These are phyloP conservation scores for Pseudogymnoascus sp. DNA, from an alignment of 2,329 filamentous ascomycete genomes.

Conservation along the genomic window DNA sequence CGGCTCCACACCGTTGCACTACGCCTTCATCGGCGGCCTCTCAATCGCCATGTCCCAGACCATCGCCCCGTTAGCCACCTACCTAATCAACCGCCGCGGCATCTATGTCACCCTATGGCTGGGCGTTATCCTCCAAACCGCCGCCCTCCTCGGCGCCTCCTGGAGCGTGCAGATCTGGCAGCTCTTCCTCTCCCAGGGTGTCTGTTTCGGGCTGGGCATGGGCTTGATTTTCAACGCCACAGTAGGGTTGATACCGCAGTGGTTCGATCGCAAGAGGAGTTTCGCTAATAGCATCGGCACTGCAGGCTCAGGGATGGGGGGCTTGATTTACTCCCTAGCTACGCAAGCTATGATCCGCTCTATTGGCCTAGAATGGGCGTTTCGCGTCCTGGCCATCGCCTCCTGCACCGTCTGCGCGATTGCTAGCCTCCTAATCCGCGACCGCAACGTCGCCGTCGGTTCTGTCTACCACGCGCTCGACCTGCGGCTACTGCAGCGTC, in stretches of 20 bases:
- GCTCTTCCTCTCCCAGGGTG: slow-evolving; percentile 63
- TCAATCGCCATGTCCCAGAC: slow-evolving; percentile 58
- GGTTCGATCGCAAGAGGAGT: slow-evolving; percentile 49
- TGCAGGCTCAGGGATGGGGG: slow-evolving; percentile 46
- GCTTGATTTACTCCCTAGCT: slow-evolving; percentile 45
- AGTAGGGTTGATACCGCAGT: slow-evolving; percentile 51
- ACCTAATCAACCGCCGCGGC: slow-evolving; percentile 53
- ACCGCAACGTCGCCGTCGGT: background rate
- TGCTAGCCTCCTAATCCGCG: background rate
- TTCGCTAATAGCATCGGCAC: slow-evolving; percentile 51
- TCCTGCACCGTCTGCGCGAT: background rate
- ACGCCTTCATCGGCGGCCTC: slow-evolving; percentile 66
- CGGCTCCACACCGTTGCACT: slow-evolving; percentile 49
- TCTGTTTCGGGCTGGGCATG: slow-evolving; percentile 67
- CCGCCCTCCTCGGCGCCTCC: slow-evolving; percentile 59
- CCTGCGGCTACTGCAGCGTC: slow-evolving; percentile 26
- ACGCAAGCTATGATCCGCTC: slow-evolving; percentile 48
- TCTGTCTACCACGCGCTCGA: background rate
- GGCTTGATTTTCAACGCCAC: slow-evolving; percentile 64
- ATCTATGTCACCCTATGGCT: slow-evolving; percentile 56
- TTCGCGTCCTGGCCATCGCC: slow-evolving; percentile 35
- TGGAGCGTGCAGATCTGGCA: slow-evolving; percentile 66
- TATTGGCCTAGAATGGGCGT: slow-evolving; percentile 49
- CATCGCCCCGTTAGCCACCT: slow-evolving; percentile 50
- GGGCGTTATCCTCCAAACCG: slow-evolving; percentile 56